phyloP scores from a whole-genome alignment of 2,329 filamentous ascomycete genomes.

The Hysterium pulicare region DNA sequence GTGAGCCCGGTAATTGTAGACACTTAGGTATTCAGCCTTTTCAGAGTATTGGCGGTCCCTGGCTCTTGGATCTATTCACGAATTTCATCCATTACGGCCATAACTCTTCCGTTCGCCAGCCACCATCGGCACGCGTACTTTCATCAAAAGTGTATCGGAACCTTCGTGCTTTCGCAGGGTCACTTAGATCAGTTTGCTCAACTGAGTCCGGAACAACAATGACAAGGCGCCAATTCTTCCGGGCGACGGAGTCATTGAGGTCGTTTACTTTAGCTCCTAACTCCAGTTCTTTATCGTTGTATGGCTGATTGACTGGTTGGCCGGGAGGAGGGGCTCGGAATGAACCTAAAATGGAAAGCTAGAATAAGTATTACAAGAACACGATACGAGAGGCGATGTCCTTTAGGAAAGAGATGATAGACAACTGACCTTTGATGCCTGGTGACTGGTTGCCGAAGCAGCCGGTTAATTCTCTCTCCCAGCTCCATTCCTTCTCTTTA shows the following conservation, averaged over 20 bases:
- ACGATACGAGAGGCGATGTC: neutral
- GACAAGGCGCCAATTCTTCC: constrained; percentile 79
- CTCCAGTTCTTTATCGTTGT: constrained; percentile 42
- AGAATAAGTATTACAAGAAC: constrained; percentile 1
- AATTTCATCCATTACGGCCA: too few relatives aligned
- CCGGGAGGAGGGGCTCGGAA: constrained; percentile 57
- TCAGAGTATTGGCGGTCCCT: too few relatives aligned
- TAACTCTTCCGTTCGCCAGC: constrained; percentile 56
- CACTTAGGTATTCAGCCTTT: too few relatives aligned
- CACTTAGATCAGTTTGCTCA: constrained; percentile 68
- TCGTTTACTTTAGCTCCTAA: constrained; percentile 65
- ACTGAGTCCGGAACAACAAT: constrained; percentile 79
- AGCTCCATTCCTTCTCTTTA: constrained; percentile 63
- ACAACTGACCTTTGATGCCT: constrained; percentile 62
- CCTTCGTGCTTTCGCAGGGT: constrained; percentile 60
- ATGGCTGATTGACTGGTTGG: constrained; percentile 44
- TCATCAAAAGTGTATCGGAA: constrained; percentile 64
- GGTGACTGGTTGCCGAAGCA: constrained; percentile 90
- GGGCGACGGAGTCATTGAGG: constrained; percentile 66
- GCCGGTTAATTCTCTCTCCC: constrained; percentile 73
- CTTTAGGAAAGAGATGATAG: neutral
- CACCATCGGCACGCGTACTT: constrained; percentile 38
- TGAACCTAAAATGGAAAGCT: constrained; percentile 49
- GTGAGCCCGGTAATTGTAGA: too few relatives aligned
- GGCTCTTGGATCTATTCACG: too few relatives aligned